A percentile compares a stretch with the other conserved stretches of the same genome.
Conservation (phyloP, 768 basidiomycete genomes). For the Asterophora parasitica region DNA sequence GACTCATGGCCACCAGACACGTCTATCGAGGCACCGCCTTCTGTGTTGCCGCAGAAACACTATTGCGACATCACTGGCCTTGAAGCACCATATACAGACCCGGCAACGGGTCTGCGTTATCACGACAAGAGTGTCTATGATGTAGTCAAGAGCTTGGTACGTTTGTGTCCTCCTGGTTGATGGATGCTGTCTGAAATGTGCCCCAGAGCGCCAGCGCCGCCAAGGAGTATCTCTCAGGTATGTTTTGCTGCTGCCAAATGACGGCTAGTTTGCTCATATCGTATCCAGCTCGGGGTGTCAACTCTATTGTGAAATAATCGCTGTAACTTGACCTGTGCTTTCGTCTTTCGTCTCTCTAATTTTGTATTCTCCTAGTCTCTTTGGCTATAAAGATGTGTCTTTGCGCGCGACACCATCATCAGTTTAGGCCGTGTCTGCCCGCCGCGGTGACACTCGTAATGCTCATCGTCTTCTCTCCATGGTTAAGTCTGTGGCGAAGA, state of each 20-base stretch:
- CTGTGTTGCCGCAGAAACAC: slow-evolving; percentile 66
- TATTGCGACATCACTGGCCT: slow-evolving; percentile 88
- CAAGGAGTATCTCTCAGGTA: slow-evolving; percentile 71
- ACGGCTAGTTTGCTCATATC: neutral
- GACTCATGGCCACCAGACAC: slow-evolving; percentile 45
- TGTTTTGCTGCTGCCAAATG: slow-evolving; percentile 14
- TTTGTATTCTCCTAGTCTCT: no score
- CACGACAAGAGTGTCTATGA: slow-evolving; percentile 88
- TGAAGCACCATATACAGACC: slow-evolving; percentile 83
- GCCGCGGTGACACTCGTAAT: neutral
- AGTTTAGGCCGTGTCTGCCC: neutral
- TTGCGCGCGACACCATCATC: neutral
- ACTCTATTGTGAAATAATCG: slow-evolving; percentile 40
- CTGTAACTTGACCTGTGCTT: neutral
- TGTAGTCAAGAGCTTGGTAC: slow-evolving; percentile 67
- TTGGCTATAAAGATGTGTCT: no score
- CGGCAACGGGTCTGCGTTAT: slow-evolving; percentile 72
- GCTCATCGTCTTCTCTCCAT: no score
- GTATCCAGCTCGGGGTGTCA: slow-evolving; percentile 35
- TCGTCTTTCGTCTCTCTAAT: neutral
- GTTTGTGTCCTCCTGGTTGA: slow-evolving; percentile 10
- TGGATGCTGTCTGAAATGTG: neutral
- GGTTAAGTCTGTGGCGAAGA: no score
- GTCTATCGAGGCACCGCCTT: slow-evolving; percentile 83
- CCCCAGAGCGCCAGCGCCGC: slow-evolving; percentile 61